Base-by-base conservation (phyloP, 805 yeast species). In the Hagleromyces aurorensis region DNA sequence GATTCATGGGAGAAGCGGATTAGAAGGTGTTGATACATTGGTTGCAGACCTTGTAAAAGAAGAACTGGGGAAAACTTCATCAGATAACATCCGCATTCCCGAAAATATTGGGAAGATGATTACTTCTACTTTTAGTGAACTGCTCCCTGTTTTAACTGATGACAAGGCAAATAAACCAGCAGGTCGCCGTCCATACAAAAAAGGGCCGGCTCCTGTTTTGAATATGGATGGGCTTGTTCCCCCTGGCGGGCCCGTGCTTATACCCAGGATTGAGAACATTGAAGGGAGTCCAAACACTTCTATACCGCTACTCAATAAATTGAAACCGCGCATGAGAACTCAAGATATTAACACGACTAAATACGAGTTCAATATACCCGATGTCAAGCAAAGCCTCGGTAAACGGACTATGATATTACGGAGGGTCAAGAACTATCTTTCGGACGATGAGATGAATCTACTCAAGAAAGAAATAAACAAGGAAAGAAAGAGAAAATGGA, bases 401-500 rank as follows among this genome's bases (percentile, higher is more conserved):
- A 48, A 39, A 26, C 39, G 44, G 13, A 38, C 38, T 4, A 33
- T 38, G 31, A 41, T 47, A 6, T 26, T 52, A 20, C 50, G 44
- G 22, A 43, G 45, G 26, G 48, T 50, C 1, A 50, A 46, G 27
- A 33, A 37, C 7, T 28, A 40, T 26, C 27, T 55, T 9, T 33
- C 14, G 14, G 34, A 29, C 8, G 44, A 40, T 8, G 55, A 52
- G 9, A 30, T 48, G 36, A 27, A 26, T 8, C 29, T 29, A 9
- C 32, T 55, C 16, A 52, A 43, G 24, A 50, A 41, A 32, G 51
- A 44, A 21, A 32, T 53, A 16, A 48, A 47, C 23, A 54, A 46
- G 13, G 59, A 52, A 34, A 43, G 59, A 11, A 55, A 55, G 25
- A 41, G 59, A 28, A 54, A 48, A 29, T 55, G 61, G 61, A 48